Base-by-base conservation (phyloP, 768 basidiomycete genomes). In the Stropharia rugosoannulata region DNA sequence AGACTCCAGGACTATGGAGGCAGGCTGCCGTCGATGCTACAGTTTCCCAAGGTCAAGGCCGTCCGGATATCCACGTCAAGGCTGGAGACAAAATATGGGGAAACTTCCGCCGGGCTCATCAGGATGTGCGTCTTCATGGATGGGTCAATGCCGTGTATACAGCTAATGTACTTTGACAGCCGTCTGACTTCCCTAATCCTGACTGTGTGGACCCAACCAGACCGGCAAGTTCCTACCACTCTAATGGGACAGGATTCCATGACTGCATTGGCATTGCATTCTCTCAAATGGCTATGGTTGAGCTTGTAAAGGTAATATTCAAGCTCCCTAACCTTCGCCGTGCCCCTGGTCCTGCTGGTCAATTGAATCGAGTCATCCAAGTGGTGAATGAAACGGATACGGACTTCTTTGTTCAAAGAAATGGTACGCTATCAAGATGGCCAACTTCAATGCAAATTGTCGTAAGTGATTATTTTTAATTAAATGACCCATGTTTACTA, bases 281-380 rank as follows among this genome's bases (percentile, higher is more conserved):
- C 51, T 65, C 70, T 2, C 70, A 76, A 54, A 67, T 71, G 42
- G 70, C 72, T 8, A 73, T 78, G 27, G 67, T 74, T 4, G 78
- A 80, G 58, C 73, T 77, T 36, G 61, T 83, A 47, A 75, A 73
- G 64, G 70, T 68, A 15, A 68, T 84, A 25, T 80, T 82, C 69
- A 72, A 57, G 45, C 58, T 76, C 27, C 71, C 74, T 59, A 79
- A 79, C 58, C 55, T 82, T 36, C 74, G 77, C 22, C 76, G 78
- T 35, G 81, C 79, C 0, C 67, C 74, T 10, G 81, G 80, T 1
- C 61, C 69, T 48, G 66, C 74, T 12, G 83, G 82, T 5, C 49
- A 15, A 5, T 44, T 58, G 52, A 54, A 57, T 35, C 41, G 55
- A 36, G 42, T 62, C 36, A 54, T 27, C 8, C 57, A 62, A 29